Evolutionary conservation across 257 asterid species (phyloP).

Genomic region (Nicotiana benthamiana): DNA sequence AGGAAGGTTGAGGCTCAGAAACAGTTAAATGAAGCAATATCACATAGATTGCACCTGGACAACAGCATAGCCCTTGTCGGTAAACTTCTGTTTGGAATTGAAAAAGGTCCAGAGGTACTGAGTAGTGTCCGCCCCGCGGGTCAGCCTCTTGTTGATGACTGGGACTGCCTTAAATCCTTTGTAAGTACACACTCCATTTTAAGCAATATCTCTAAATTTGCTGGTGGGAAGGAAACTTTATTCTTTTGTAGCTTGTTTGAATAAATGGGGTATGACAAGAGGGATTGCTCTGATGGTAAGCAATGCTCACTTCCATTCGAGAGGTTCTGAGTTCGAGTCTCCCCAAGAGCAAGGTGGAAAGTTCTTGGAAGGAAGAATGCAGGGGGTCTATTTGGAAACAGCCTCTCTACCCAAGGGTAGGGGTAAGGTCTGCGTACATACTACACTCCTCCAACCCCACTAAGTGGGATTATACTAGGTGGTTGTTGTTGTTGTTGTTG

Average conservation of each 20-base stretch:
- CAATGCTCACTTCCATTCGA: no score
- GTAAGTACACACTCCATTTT: conserved; percentile 30
- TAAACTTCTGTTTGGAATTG: conserved; percentile 72
- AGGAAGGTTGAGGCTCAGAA: conserved; percentile 79
- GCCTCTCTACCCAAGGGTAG: no score
- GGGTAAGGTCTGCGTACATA: no score
- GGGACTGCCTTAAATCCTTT: conserved; percentile 84
- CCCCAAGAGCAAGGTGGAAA: no score
- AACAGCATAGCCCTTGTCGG: conserved; percentile 60
- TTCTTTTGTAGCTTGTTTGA: background rate
- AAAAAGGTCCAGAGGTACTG: conserved; percentile 56
- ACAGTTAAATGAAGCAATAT: conserved; percentile 74
- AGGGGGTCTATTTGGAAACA: no score
- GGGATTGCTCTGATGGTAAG: no score
- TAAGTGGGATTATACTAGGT: no score
- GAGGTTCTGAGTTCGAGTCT: no score
- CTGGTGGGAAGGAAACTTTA: background rate
- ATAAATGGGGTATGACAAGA: no score
- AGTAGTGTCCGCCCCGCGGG: conserved; percentile 54
- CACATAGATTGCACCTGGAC: conserved; percentile 74
- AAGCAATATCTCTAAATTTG: background rate
- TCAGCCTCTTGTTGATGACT: conserved; percentile 80
- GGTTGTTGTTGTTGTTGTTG: no score
- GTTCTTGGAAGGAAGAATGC: no score
- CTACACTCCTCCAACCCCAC: no score